Evolutionary conservation across 768 basidiomycete genomes (phyloP).

Genomic region (Boletus rufocinnamomeus): DNA sequence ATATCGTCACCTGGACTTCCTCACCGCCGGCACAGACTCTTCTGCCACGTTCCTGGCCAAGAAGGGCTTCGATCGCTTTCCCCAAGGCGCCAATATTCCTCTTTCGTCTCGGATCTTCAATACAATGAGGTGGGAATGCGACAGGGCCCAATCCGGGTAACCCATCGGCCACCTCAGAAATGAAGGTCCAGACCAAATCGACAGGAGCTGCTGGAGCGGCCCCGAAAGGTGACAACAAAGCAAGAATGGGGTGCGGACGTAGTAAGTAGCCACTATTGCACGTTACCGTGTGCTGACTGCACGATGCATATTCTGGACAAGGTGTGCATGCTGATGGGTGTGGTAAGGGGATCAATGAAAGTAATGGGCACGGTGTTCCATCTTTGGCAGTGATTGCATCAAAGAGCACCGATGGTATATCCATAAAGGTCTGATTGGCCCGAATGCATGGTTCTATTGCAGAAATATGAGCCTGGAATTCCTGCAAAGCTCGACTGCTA

Average conservation of each 20-base stretch:
- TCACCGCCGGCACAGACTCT: constrained; percentile 62
- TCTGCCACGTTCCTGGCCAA: constrained; percentile 64
- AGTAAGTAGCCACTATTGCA: constrained; percentile 73
- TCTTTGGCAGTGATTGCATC: constrained; percentile 32
- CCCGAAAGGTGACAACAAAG: constrained; percentile 43
- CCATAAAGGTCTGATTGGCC: constrained; percentile 52
- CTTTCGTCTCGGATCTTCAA: constrained; percentile 77
- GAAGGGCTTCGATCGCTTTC: constrained; percentile 63
- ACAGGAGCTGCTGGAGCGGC: constrained; percentile 40
- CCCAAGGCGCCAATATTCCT: constrained; percentile 73
- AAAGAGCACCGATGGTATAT: constrained; percentile 32
- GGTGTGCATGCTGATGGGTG: constrained; percentile 67
- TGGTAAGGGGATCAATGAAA: constrained; percentile 54
- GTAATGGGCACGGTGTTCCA: constrained; percentile 52
- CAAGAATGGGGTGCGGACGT: constrained; percentile 59
- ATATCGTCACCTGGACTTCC: constrained; percentile 20
- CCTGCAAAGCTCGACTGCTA: constrained; percentile 59
- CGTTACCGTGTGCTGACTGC: constrained; percentile 53
- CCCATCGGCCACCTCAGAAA: constrained; percentile 58
- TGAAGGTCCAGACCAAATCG: constrained; percentile 47
- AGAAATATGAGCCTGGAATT: constrained; percentile 44
- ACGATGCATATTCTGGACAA: constrained; percentile 71
- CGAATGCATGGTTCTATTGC: constrained; percentile 57
- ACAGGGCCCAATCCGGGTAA: constrained; percentile 77
- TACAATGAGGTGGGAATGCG: constrained; percentile 72